Base-by-base conservation (phyloP, 371 early-diverging fungal genomes). In the Syncephalis plumigaleata region DNA sequence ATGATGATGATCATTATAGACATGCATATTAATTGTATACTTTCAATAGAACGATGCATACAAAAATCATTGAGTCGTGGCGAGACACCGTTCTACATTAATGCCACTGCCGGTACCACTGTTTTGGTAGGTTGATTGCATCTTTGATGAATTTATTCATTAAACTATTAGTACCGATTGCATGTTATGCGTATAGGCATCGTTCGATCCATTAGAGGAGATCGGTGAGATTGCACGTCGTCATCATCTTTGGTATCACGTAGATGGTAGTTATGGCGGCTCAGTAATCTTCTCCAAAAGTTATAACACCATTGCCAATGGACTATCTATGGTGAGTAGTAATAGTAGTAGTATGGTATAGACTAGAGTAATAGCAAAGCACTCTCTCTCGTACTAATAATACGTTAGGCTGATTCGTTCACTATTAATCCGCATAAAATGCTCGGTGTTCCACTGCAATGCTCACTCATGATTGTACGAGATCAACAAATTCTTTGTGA, bases 31-130 rank as follows among this genome's bases (percentile, higher is more conserved):
- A n/a, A n/a, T n/a, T n/a, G n/a, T n/a, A n/a, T n/a, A n/a, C n/a
- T n/a, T n/a, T n/a, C n/a, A n/a, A 31, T 62, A 70, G 77, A 79
- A 39, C 53, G 47, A 7, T 37, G 70, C 38, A 64, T 86, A 13
- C 53, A 58, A 18, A 53, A 55, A 13, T 60, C 68, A 1, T 52
- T 73, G 13, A 59, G 43, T 8, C 22, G 49, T 1, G 71, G 66
- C 4, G 61, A 64, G 2, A 55, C 67, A 8, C 89, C 89, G 13
- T 88, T 85, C 53, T 85, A 86, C 53, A 73, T 90, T 52, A 83
- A 83, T 55, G 78, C 79, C 7, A 90, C 89, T 0, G 79, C 86
- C n/a, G 91, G 89, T 21, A 88, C 91, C 0, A 90, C 89, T 2
- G 89, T 90, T 1, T 57, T 88, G 55, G 40, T 40, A 40, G 8